Conservation (phyloP, 805 yeast species). For the Clavispora phyllophila region DNA sequence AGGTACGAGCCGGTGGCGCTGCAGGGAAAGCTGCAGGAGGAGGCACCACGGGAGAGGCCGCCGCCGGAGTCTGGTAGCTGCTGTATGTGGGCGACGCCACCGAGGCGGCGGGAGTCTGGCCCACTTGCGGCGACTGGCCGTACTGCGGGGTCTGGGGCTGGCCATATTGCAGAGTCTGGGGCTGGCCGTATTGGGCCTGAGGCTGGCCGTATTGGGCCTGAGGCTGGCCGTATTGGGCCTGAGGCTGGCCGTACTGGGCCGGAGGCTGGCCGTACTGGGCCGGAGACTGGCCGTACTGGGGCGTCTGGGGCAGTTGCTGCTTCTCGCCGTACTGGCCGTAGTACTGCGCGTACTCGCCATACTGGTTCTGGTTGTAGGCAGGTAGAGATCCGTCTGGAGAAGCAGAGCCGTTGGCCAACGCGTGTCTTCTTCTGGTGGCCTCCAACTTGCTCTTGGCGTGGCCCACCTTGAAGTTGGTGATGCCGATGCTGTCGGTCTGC, state of each 20-base stretch:
- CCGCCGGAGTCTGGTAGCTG: conserved; percentile 3
- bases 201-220: neutral
- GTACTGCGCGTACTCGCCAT: conserved; percentile 14
- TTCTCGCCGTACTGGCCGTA: conserved; percentile 13
- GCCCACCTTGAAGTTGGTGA: conserved; percentile 85
- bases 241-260: neutral
- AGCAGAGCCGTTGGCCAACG: conserved; percentile 28
- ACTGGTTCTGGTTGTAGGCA: conserved; percentile 28
- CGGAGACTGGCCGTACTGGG: neutral
- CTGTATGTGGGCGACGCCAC: conserved; percentile 7
- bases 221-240: neutral
- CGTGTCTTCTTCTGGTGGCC: conserved; percentile 72
- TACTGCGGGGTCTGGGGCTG: neutral
- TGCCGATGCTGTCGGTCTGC: conserved; percentile 80
- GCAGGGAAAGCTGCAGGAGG: conserved; percentile 26
- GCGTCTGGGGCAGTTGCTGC: neutral
- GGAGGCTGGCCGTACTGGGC: neutral
- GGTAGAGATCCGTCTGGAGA: conserved; percentile 25
- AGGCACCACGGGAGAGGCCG: conserved; percentile 5
- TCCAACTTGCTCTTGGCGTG: conserved; percentile 83
- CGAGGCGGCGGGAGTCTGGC: conserved; percentile 27
- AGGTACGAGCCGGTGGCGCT: conserved; percentile 39
- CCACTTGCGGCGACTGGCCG: neutral
- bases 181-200: neutral
- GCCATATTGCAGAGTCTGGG: neutral